Percentiles rank a stretch among this genome's conserved stretches.
These are phyloP conservation scores for Glonium stellatum DNA, from an alignment of 495 filamentous ascomycete genomes.

Conservation along the genomic window DNA sequence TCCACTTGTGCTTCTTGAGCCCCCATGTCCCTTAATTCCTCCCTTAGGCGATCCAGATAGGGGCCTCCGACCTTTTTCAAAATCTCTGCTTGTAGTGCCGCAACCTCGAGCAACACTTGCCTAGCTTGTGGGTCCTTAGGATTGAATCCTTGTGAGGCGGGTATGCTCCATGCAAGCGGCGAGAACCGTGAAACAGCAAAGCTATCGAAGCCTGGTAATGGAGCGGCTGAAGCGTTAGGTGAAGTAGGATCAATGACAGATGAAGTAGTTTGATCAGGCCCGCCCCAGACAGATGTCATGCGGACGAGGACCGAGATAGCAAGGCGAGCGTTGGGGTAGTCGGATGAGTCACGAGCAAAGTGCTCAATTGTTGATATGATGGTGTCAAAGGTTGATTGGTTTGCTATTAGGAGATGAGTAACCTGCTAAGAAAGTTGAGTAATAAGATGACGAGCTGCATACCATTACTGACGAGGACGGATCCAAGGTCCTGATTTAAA, in stretches of 20 bases:
- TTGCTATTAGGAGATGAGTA: slow-evolving; percentile 41
- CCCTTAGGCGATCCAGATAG: slow-evolving; percentile 51
- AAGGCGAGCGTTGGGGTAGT: slow-evolving; percentile 73
- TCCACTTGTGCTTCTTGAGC: slow-evolving; percentile 43
- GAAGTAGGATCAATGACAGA: slow-evolving; percentile 30
- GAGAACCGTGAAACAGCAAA: slow-evolving; percentile 88
- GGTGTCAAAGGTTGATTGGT: slow-evolving; percentile 80
- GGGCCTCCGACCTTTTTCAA: slow-evolving; percentile 72
- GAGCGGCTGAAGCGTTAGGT: slow-evolving; percentile 38
- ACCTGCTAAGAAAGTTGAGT: slow-evolving; percentile 2
- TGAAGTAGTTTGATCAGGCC: slow-evolving; percentile 53
- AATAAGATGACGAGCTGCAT: slow-evolving; percentile 24
- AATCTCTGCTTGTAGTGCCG: slow-evolving; percentile 74
- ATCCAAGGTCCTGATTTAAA: slow-evolving; percentile 78
- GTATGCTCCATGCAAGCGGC: slow-evolving; percentile 76
- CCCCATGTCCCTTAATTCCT: slow-evolving; percentile 49
- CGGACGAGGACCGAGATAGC: slow-evolving; percentile 70
- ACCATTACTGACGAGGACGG: slow-evolving; percentile 78
- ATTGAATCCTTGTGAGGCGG: slow-evolving; percentile 67
- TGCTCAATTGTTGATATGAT: slow-evolving; percentile 76
- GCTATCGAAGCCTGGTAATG: slow-evolving; percentile 83
- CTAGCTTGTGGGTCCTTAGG: slow-evolving; percentile 78
- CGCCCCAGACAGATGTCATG: slow-evolving; percentile 81
- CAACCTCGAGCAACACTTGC: slow-evolving; percentile 78
- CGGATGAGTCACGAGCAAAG: slow-evolving; percentile 68